Percentiles rank a stretch among this genome's conserved stretches.
Conservation (phyloP, 208 protist genomes). For the Naegleria gruberi region DNA sequence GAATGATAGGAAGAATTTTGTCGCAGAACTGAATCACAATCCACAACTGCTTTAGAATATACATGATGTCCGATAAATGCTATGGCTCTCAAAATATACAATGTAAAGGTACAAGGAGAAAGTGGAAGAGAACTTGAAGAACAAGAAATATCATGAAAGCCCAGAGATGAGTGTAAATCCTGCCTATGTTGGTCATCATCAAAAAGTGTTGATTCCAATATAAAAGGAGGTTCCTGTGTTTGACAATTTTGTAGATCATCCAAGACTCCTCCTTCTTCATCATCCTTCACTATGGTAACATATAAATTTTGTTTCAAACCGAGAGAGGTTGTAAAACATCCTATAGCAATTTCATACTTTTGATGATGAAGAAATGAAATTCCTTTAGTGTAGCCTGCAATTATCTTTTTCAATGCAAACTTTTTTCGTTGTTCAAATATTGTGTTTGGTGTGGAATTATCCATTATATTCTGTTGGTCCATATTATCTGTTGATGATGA, state of each 20-base stretch:
- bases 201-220: not conserved
- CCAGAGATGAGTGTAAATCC: not conserved
- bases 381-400: not conserved
- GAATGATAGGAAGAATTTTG: not conserved
- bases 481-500: no score
- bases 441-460: no score
- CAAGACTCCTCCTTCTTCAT: not conserved
- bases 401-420: not conserved
- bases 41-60: not conserved
- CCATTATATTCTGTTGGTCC: no score
- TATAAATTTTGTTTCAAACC: constrained; percentile 2
- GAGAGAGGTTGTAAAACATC: not conserved
- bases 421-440: not conserved
- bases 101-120: not conserved
- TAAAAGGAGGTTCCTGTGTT: not conserved
- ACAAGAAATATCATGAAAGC: not conserved
- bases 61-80: not conserved
- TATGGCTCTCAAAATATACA: not conserved
- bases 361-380: not conserved
- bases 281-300: not conserved
- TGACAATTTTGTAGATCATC: not conserved
- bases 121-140: not conserved
- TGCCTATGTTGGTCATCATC: not conserved
- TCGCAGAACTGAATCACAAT: not conserved
- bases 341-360: not conserved